These are phyloP conservation scores for Leccinum uliginosum DNA, from an alignment of 768 basidiomycete genomes.

Conservation along the genomic window DNA sequence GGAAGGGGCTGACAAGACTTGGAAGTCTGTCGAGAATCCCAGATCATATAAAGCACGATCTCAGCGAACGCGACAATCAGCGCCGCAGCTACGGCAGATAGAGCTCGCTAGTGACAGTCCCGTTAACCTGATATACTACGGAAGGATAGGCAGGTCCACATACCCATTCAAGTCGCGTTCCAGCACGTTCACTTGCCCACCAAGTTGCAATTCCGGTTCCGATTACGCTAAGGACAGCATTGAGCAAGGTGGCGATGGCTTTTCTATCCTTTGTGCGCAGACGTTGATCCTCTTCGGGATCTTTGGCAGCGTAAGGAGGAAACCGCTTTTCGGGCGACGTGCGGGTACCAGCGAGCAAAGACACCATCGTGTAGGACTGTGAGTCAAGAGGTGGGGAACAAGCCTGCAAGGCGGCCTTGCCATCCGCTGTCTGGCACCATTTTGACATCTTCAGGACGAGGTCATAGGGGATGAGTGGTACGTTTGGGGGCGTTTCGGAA, in stretches of 20 bases:
- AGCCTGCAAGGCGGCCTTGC: slow-evolving; percentile 36
- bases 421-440: slow-evolving; percentile 62
- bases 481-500: slow-evolving; percentile 1
- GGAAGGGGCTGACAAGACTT: slow-evolving; percentile 5
- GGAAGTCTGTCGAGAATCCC: slow-evolving; percentile 49
- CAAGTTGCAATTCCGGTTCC: slow-evolving; percentile 66
- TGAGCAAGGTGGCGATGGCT: slow-evolving; percentile 64
- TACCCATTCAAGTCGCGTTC: slow-evolving; percentile 76
- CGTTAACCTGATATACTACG: slow-evolving; percentile 4
- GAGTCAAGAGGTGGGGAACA: slow-evolving; percentile 44
- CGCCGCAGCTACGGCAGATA: slow-evolving; percentile 58
- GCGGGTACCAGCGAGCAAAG: slow-evolving; percentile 71
- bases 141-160: slow-evolving; percentile 23
- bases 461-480: slow-evolving; percentile 56
- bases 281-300: slow-evolving; percentile 45
- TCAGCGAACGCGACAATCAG: slow-evolving; percentile 70
- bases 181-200: slow-evolving; percentile 63
- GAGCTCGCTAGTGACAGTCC: slow-evolving; percentile 41
- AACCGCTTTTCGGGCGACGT: slow-evolving; percentile 78
- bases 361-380: slow-evolving; percentile 60
- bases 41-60: slow-evolving; percentile 66
- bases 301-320: slow-evolving; percentile 43
- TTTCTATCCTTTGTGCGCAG: slow-evolving; percentile 52
- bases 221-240: slow-evolving; percentile 64
- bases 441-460: slow-evolving; percentile 55